Evolutionary conservation across 495 filamentous ascomycete genomes (phyloP).

Genomic region (Echria macrotheca): DNA sequence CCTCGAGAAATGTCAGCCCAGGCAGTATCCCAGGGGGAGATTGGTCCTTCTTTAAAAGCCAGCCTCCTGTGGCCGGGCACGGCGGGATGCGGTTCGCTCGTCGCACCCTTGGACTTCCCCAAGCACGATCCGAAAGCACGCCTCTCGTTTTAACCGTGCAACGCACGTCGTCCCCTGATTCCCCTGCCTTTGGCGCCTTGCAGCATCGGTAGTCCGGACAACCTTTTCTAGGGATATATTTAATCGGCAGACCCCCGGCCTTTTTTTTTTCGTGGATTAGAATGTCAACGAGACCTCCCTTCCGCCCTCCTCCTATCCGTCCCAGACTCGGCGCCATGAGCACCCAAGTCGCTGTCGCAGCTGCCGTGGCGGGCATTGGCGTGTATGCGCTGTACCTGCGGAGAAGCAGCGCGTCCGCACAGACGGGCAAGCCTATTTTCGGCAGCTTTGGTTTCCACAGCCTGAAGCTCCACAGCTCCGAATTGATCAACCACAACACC

Average conservation of each 20-base stretch:
- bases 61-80: too few species aligned
- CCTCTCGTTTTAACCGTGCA: slow-evolving; percentile 14
- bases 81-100: too few species aligned
- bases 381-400: slow-evolving; percentile 23
- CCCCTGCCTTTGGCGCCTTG: background rate
- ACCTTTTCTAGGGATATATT: slow-evolving; percentile 3
- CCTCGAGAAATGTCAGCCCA: too few species aligned
- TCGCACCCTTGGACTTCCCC: slow-evolving; percentile 29
- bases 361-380: slow-evolving; percentile 26
- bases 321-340: slow-evolving; percentile 22
- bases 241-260: slow-evolving; percentile 4
- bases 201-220: slow-evolving; percentile 24
- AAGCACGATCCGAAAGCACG: slow-evolving; percentile 21
- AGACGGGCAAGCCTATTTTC: slow-evolving; percentile 23
- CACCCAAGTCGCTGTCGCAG: slow-evolving; percentile 22
- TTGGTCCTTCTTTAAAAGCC: too few species aligned
- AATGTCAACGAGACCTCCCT: slow-evolving; percentile 9
- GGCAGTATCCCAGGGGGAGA: too few species aligned
- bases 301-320: slow-evolving; percentile 11
- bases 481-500: slow-evolving; percentile 60
- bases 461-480: slow-evolving; percentile 43
- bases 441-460: slow-evolving; percentile 32
- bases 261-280: background rate
- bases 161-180: background rate
- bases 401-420: background rate